Conservation (phyloP, 106 monocot genomes). For the Iris macrosiphon region DNA sequence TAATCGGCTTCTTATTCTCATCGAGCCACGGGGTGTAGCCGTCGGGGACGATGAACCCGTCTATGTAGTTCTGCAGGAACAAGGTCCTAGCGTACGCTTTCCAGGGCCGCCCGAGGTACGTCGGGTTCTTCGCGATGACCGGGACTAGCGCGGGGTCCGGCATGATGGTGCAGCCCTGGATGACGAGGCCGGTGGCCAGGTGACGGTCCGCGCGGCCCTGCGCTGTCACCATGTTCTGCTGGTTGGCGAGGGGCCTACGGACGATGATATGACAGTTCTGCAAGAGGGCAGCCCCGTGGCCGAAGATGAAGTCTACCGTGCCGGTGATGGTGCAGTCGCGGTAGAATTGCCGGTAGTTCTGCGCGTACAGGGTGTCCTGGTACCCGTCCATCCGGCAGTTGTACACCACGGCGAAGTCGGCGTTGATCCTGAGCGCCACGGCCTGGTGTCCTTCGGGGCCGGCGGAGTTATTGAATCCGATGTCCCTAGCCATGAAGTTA, state of each 20-base stretch:
- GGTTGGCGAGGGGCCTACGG: slow-evolving; percentile 56
- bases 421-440: slow-evolving; percentile 56
- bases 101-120: slow-evolving; percentile 53
- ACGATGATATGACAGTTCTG: slow-evolving; percentile 64
- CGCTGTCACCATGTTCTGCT: slow-evolving; percentile 77
- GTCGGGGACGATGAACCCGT: slow-evolving; percentile 24
- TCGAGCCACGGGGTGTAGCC: slow-evolving; percentile 43
- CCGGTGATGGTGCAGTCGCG: slow-evolving; percentile 62
- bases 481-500: slow-evolving; percentile 32
- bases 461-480: slow-evolving; percentile 62
- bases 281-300: slow-evolving; percentile 42
- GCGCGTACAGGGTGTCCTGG: slow-evolving; percentile 83
- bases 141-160: slow-evolving; percentile 31
- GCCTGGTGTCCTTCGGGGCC: slow-evolving; percentile 78
- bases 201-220: slow-evolving; percentile 46
- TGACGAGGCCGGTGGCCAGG: slow-evolving; percentile 34
- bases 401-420: slow-evolving; percentile 46
- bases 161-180: slow-evolving; percentile 64
- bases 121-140: slow-evolving; percentile 9
- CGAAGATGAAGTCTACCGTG: slow-evolving; percentile 87
- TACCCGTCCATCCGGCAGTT: slow-evolving; percentile 68
- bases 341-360: slow-evolving; percentile 59
- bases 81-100: slow-evolving; percentile 40
- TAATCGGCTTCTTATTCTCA: background rate
- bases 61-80: slow-evolving; percentile 25